Conservation (phyloP, 257 asterid species). For the Fraxinus pennsylvanica region DNA sequence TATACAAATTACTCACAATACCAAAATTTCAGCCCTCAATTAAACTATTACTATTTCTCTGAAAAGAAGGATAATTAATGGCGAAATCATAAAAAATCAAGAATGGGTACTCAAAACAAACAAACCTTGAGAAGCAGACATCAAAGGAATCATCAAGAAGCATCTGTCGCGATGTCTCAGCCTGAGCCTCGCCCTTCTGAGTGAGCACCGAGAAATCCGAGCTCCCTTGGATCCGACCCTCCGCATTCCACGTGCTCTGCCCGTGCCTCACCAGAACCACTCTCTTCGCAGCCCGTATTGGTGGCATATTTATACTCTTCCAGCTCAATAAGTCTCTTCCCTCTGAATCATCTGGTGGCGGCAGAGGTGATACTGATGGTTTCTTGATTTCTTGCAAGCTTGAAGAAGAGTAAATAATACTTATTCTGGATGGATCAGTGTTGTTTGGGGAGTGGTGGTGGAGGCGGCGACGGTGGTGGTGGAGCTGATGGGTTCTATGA, state of each 20-base stretch:
- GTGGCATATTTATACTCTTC: constrained; percentile 55
- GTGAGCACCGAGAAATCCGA: constrained; percentile 89
- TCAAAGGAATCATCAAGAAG: constrained; percentile 84
- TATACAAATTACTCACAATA: neutral
- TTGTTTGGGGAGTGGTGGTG: constrained; percentile 13
- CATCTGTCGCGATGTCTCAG: constrained; percentile 89
- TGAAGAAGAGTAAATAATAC: constrained; percentile 37
- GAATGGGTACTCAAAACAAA: neutral
- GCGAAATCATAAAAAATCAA: neutral
- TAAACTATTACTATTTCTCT: neutral
- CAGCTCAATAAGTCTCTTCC: constrained; percentile 39
- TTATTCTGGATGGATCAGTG: neutral
- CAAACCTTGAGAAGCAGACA: constrained; percentile 80
- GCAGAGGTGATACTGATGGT: constrained; percentile 1
- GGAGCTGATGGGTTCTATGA: constrained; percentile 28
- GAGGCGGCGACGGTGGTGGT: constrained; percentile 31
- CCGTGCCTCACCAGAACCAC: constrained; percentile 93
- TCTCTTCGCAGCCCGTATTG: constrained; percentile 69
- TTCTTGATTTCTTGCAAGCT: constrained; percentile 34
- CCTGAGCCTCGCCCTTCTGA: constrained; percentile 82
- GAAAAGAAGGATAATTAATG: neutral
- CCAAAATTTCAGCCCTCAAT: constrained; percentile 1
- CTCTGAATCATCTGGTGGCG: constrained; percentile 19
- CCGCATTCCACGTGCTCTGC: constrained; percentile 97
- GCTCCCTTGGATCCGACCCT: constrained; percentile 97